Evolutionary conservation across 208 protist genomes (phyloP), one percentile per base, ranked within the genome.

Genomic region (Wallacemonas sp.): DNA sequence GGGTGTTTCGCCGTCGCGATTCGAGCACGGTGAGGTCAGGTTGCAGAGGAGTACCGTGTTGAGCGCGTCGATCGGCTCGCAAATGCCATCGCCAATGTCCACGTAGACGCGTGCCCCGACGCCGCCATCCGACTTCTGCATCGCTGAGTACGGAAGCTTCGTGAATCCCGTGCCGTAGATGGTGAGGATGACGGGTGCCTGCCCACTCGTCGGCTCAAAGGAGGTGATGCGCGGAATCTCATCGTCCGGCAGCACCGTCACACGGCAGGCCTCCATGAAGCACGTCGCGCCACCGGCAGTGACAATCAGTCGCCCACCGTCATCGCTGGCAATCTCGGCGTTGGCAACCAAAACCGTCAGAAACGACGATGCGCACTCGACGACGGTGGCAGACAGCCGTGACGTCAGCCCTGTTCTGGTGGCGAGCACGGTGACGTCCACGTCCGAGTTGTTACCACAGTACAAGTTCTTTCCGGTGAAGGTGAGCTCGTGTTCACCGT

Each of bases 131-230:
- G 52, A 16, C 6, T n/a, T 26, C 33, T 36, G 32, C 5, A 49
- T 12, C 0, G 78, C 72, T 3, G 78, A 79, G 63, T 68, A 26
- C 6, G 21, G 17, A 5, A 79, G 64, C 54, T 74, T 75, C 26
- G 71, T 78, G 60, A 83, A 83, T 4, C 78, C 78, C 1, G 64
- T 46, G 43, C 78, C 78, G 67, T 76, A 77, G 30, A 83, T 46
- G 19, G 52, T 61, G 30, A 83, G 47, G 12, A 66, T 63, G 33
- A 83, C 47, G 47, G 78, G 78, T 6, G 78, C 72, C 67, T 83
- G 78, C 1, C 78, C 78, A 4, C 61, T 33, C n/a, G 65, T 66
- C 1, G 78, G 72, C 8, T 24, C 27, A 34, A 83, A 47, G 52
- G 72, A 74, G 17, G 69, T 63, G 54, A 83, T 79, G 19, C 27